Base-by-base conservation (phyloP, 2,329 filamentous ascomycete genomes). In the Alternaria metachromatica region DNA sequence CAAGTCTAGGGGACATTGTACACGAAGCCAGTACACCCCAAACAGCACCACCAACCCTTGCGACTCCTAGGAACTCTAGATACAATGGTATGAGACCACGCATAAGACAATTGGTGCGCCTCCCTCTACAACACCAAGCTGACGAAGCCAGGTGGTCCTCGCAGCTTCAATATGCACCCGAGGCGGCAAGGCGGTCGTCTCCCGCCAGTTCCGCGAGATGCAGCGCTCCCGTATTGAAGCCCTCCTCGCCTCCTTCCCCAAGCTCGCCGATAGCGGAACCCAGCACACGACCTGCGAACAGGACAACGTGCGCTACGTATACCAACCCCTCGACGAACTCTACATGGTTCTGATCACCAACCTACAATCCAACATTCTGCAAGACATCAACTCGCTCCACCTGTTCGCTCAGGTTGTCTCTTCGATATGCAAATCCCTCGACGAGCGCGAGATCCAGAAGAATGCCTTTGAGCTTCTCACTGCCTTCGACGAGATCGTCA, bases 281-380 rank as follows among this genome's bases (percentile, higher is more conserved):
- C 96, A 99, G 83, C 96, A 99, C 82, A 99, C 96, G 26, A 99
- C 93, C 6, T 94, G 98, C 76, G 96, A 99, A 83, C 94, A 98
- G 83, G 96, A 99, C 85, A 98, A 97, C 85, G 96, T 99, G 78
- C 95, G 96, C 84, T 99, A 97, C 80, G 96, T 99, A 63, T 99
- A 99, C 86, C 96, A 99, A 82, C 96, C 96, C 64, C 88, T 99
- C 69, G 96, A 99, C 84, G 96, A 99, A 85, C 90, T 99, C 69
- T 99, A 99, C 88, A 98, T 99, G 89, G 95, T 99, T 71, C 89
- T 99, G 77, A 98, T 99, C 83, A 99, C 96, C 81, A 99, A 99
- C 86, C 92, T 94, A 76, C 96, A 98, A 86, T 98, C 95, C 82
- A 99, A 99, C 84, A 99, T 99, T 73, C 88, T 99, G 55, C 96